Evolutionary conservation across 352 stramenopile species (phyloP), one percentile per base, ranked within the genome.

Genomic region (Sclerospora graminicola): DNA sequence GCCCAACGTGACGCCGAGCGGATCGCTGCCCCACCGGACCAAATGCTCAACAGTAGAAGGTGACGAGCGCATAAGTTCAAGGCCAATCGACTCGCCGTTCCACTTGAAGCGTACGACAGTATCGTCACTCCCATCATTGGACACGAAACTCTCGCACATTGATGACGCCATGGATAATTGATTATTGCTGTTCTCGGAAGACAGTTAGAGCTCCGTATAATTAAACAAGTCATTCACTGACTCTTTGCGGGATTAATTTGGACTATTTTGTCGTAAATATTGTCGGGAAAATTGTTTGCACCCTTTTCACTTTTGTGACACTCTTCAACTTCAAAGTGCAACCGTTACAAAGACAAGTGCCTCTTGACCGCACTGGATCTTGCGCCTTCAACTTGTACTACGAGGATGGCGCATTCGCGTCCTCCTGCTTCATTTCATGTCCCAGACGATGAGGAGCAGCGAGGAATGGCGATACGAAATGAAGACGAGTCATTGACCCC

Each of bases 1-100:
- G 60, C 75, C 70, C 28, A 89, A 71, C 6, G 78, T 85, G 27
- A 89, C 57, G 36, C 78, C 78, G 3, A 89, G 67, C 10, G 67
- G 51, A 18, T 65, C 62, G 0, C 42, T 51, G 8, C 58, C 54
- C 75, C 71, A 84, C 32, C 69, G 42, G 9, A 84, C 60, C 5
- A 46, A 60, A 30, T 57, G 45, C 7, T 32, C 37, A n/a, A 15
- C 41, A 0, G 41, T 36, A 4, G 50, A 41, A 13, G 54, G 16
- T 11, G 60, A 33, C 39, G 66, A 41, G 1, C 69, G 69, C 62
- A 74, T 66, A 40, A 84, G 65, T 19, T 84, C 69, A 3, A 84
- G 60, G 0, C 64, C 72, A 19, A 84, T 79, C 7, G 53, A 35
- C 43, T 66, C 57, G 39, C 72, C 72, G 41, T 67, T 57, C 72